phyloP scores from a whole-genome alignment of 495 filamentous ascomycete species.

The Aspergillus saccharolyticus region DNA sequence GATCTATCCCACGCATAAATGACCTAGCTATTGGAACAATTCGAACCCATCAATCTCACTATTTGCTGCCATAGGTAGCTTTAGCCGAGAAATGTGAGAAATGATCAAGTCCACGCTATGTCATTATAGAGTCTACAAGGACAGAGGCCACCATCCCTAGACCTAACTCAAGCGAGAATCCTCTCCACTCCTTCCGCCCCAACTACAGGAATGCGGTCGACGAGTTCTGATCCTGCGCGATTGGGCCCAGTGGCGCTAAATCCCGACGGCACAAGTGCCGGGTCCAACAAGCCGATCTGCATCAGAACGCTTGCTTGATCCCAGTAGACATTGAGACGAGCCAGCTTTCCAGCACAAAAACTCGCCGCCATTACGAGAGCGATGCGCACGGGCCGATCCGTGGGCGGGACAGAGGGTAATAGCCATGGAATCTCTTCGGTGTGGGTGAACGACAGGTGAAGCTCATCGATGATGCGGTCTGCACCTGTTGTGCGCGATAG shows the following conservation, averaged over 20 bases:
- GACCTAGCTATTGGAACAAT: background rate
- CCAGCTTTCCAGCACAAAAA: conserved; percentile 66
- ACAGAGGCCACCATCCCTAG: background rate
- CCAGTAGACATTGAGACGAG: conserved; percentile 77
- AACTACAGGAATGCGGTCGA: conserved; percentile 25
- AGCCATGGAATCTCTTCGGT: conserved; percentile 71
- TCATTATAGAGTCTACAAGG: background rate
- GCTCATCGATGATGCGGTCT: conserved; percentile 56
- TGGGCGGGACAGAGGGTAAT: conserved; percentile 67
- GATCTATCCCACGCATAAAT: background rate
- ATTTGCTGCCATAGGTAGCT: background rate
- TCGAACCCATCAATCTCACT: background rate
- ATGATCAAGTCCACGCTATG: background rate
- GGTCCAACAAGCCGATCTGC: conserved; percentile 70
- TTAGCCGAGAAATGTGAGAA: background rate
- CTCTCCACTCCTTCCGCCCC: conserved; percentile 16
- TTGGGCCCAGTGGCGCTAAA: conserved; percentile 31
- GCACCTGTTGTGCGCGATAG: conserved; percentile 62
- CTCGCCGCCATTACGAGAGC: conserved; percentile 67
- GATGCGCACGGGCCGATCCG: conserved; percentile 58
- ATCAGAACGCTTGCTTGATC: conserved; percentile 76
- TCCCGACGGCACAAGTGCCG: conserved; percentile 41
- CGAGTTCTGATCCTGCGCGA: conserved; percentile 12
- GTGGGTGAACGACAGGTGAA: conserved; percentile 60
- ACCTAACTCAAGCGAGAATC: conserved; percentile 3